Evolutionary conservation across 495 filamentous ascomycete species (phyloP).

Genomic region (Aspergillus cristatus): DNA sequence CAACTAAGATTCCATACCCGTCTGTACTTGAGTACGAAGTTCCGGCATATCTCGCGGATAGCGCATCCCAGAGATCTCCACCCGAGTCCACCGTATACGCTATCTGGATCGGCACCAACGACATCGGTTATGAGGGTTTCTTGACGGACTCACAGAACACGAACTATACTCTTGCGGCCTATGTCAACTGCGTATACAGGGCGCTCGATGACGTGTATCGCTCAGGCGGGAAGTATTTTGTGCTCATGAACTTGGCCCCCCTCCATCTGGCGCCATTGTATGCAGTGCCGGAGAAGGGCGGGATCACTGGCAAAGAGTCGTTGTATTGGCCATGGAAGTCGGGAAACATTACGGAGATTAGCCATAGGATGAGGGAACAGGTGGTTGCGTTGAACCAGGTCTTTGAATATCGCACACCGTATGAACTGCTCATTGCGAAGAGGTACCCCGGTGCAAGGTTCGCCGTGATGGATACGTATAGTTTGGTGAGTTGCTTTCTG

Average conservation of each 20-base stretch:
- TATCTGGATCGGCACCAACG: conserved; percentile 75
- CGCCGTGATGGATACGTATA: conserved; percentile 53
- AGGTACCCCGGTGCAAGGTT: conserved; percentile 51
- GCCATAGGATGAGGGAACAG: conserved; percentile 52
- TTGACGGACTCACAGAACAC: conserved; percentile 50
- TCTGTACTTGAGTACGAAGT: conserved; percentile 58
- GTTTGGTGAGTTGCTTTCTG: conserved; percentile 25
- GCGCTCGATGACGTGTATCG: conserved; percentile 50
- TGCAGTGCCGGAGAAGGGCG: conserved; percentile 35
- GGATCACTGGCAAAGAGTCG: conserved; percentile 36
- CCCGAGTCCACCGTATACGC: conserved; percentile 56
- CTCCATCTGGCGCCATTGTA: conserved; percentile 55
- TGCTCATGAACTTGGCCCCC: conserved; percentile 56
- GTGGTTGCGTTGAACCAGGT: conserved; percentile 48
- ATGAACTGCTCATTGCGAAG: conserved; percentile 38
- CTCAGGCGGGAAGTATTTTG: conserved; percentile 58
- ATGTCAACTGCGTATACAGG: conserved; percentile 54
- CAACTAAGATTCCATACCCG: conserved; percentile 46
- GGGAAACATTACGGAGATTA: conserved; percentile 46
- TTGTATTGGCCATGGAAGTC: conserved; percentile 51
- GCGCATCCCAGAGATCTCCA: conserved; percentile 32
- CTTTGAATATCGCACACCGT: conserved; percentile 46
- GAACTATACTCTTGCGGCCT: conserved; percentile 50
- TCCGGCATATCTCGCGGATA: conserved; percentile 58
- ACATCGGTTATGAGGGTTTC: conserved; percentile 55